Conservation (phyloP, 2,329 filamentous ascomycete genomes). For the Talaromyces rugulosus region DNA sequence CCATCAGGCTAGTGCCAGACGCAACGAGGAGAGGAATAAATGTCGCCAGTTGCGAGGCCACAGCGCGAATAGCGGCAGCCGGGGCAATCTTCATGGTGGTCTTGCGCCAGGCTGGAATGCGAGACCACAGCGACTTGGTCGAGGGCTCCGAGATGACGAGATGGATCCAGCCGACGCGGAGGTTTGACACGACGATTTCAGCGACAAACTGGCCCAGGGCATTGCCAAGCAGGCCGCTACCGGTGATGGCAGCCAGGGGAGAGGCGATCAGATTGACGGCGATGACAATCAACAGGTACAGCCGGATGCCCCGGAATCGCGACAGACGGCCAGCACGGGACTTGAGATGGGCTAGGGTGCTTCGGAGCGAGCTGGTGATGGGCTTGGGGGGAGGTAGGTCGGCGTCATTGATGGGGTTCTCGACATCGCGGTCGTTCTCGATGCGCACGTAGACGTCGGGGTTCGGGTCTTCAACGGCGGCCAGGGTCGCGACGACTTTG, state of each 20-base stretch:
- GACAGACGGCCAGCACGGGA: slow-evolving; percentile 61
- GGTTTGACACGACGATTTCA: slow-evolving; percentile 60
- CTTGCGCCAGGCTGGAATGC: slow-evolving; percentile 60
- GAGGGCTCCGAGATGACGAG: slow-evolving; percentile 72
- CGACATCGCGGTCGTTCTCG: slow-evolving; percentile 30
- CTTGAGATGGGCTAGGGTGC: slow-evolving; percentile 58
- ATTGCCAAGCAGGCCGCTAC: slow-evolving; percentile 35
- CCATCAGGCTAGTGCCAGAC: slow-evolving; percentile 46
- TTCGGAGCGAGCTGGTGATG: slow-evolving; percentile 58
- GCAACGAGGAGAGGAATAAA: slow-evolving; percentile 40
- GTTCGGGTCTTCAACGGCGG: slow-evolving; percentile 60
- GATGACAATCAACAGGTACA: slow-evolving; percentile 47
- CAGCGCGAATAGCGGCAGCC: slow-evolving; percentile 59
- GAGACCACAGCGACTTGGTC: slow-evolving; percentile 60
- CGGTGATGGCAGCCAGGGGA: slow-evolving; percentile 38
- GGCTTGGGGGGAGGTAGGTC: slow-evolving; percentile 49
- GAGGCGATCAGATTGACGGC: slow-evolving; percentile 40
- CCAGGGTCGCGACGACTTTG: slow-evolving; percentile 57
- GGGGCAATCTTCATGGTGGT: slow-evolving; percentile 68
- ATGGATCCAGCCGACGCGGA: slow-evolving; percentile 78
- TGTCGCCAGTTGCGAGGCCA: slow-evolving; percentile 48
- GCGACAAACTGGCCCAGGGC: slow-evolving; percentile 54
- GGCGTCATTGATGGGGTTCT: slow-evolving; percentile 31
- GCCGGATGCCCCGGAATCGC: slow-evolving; percentile 64
- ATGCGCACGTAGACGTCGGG: slow-evolving; percentile 51